These are phyloP conservation scores for Starmera dryadoides DNA, from an alignment of 805 yeast species.

Conservation along the genomic window DNA sequence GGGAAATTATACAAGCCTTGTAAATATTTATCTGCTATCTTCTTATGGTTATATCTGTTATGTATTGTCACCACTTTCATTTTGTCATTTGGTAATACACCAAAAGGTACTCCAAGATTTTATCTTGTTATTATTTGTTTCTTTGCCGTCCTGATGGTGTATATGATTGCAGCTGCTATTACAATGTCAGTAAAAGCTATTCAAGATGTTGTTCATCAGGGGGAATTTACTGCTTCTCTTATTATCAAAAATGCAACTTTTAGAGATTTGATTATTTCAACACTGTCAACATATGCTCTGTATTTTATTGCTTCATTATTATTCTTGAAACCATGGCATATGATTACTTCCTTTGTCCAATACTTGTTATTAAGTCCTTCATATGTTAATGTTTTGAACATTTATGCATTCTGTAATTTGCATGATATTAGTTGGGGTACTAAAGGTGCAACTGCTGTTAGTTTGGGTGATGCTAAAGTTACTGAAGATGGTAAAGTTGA, in stretches of 20 bases:
- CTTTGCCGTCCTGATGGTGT: constrained; percentile 84
- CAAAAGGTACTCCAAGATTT: constrained; percentile 78
- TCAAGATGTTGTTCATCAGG: constrained; percentile 32
- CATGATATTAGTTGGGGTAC: constrained; percentile 99
- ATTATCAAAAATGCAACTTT: constrained; percentile 65
- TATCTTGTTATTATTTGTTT: constrained; percentile 68
- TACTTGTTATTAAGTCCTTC: constrained; percentile 81
- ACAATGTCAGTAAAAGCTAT: constrained; percentile 73
- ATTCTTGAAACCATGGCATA: constrained; percentile 87
- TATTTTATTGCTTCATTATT: constrained; percentile 73
- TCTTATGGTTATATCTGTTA: constrained; percentile 79
- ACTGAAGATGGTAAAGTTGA: constrained; percentile 58
- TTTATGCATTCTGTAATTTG: constrained; percentile 92
- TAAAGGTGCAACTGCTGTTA: constrained; percentile 65
- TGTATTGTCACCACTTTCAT: constrained; percentile 82
- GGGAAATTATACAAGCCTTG: constrained; percentile 71
- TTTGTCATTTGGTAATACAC: constrained; percentile 88
- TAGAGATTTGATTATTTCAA: constrained; percentile 81
- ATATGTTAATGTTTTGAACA: constrained; percentile 84
- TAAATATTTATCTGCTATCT: constrained; percentile 64
- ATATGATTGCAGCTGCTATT: constrained; percentile 83
- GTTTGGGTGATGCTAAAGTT: constrained; percentile 83
- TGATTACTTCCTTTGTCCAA: constrained; percentile 82
- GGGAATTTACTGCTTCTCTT: constrained; percentile 29
- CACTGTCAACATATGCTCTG: constrained; percentile 74